phyloP scores from a whole-genome alignment of 371 early-diverging fungal genomes.

The Mortierella sp. region DNA sequence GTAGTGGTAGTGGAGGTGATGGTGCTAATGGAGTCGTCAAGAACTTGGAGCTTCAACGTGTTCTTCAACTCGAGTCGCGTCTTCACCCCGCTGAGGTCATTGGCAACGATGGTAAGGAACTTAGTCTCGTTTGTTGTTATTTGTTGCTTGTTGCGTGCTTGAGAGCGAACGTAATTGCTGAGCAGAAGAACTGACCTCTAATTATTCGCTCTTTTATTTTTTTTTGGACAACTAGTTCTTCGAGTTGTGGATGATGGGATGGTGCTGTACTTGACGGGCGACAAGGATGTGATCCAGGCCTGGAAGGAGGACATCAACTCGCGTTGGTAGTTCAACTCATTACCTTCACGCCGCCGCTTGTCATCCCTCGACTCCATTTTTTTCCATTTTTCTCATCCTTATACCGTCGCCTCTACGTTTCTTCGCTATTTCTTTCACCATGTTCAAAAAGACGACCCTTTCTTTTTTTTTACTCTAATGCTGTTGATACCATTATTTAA shows the following conservation, averaged over 20 bases:
- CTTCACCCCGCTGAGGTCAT: conserved; percentile 54
- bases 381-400: not conserved
- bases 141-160: conserved; percentile 2
- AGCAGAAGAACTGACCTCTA: not conserved
- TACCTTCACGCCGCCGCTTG: not conserved
- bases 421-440: not conserved
- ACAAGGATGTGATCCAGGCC: conserved; percentile 42
- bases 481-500: not conserved
- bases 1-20: not conserved
- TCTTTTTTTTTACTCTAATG: not conserved
- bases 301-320: conserved; percentile 57
- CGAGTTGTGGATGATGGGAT: conserved; percentile 52
- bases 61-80: conserved; percentile 50
- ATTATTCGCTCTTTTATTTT: not conserved
- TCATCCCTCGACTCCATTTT: not conserved
- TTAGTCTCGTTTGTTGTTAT: conserved; percentile 4
- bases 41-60: conserved; percentile 44
- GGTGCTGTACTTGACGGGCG: conserved; percentile 50
- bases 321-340: conserved; percentile 32
- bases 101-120: conserved; percentile 49
- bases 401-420: no score
- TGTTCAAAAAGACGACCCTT: not conserved
- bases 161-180: not conserved
- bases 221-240: conserved; percentile 23
- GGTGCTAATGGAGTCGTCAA: conserved; percentile 15